Conservation (phyloP, 306 rosid genomes). For the Quercus rubra region DNA sequence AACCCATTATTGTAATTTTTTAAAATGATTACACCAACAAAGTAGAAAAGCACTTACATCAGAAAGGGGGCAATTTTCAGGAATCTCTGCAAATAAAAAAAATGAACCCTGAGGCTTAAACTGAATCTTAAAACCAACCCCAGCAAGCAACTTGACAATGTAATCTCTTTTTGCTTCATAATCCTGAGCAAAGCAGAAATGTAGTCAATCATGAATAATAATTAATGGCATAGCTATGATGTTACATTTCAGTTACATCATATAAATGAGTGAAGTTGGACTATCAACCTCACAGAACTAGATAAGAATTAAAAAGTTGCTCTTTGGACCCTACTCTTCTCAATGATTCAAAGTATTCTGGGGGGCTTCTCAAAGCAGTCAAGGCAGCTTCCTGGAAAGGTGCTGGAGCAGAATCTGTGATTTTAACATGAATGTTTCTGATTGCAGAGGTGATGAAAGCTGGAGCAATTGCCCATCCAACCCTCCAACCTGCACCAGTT, state of each 20-base stretch:
- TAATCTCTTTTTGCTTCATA: slow-evolving; percentile 74
- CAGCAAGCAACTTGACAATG: slow-evolving; percentile 47
- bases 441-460: slow-evolving; percentile 66
- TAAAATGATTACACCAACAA: background rate
- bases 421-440: slow-evolving; percentile 60
- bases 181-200: slow-evolving; percentile 45
- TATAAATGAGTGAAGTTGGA: background rate
- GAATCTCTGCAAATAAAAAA: slow-evolving; percentile 79
- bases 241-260: background rate
- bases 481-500: slow-evolving; percentile 68
- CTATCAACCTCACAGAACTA: background rate
- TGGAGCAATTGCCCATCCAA: slow-evolving; percentile 98
- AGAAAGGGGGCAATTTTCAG: slow-evolving; percentile 51
- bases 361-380: slow-evolving; percentile 68
- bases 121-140: slow-evolving; percentile 60
- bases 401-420: slow-evolving; percentile 83
- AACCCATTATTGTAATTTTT: background rate
- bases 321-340: slow-evolving; percentile 43
- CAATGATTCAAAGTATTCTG: slow-evolving; percentile 56
- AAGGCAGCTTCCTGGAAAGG: slow-evolving; percentile 94
- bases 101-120: slow-evolving; percentile 82
- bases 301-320: background rate
- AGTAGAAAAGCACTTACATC: slow-evolving; percentile 51
- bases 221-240: background rate
- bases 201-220: background rate